Conservation (phyloP, 2,329 filamentous ascomycete genomes). For the Leptosphaerulina australis region DNA sequence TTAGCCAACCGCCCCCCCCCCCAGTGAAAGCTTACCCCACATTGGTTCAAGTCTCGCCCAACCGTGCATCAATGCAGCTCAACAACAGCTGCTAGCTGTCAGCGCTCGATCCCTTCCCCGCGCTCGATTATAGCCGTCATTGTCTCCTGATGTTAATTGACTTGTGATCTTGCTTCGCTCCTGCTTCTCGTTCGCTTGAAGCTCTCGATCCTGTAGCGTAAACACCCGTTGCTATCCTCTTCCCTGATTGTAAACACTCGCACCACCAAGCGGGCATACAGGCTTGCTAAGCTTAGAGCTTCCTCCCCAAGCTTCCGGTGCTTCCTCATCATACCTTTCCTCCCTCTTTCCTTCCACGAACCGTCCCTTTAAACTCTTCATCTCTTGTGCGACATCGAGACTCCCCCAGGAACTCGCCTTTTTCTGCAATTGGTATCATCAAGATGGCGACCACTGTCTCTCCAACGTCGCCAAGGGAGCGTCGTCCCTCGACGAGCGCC, state of each 20-base stretch:
- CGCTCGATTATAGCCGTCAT: conserved; percentile 16
- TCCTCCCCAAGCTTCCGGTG: conserved; percentile 7
- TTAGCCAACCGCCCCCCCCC: conserved; percentile 15
- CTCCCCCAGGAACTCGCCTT: conserved; percentile 32
- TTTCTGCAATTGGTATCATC: conserved; percentile 38
- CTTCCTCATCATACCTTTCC: conserved; percentile 12
- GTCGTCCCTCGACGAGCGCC: conserved; percentile 79
- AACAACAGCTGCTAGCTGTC: conserved; percentile 30
- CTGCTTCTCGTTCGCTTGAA: conserved; percentile 7
- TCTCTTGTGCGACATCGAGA: conserved; percentile 32
- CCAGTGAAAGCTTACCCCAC: conserved; percentile 40
- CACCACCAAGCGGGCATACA: conserved; percentile 5
- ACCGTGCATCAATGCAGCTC: conserved; percentile 36
- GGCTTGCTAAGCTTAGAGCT: conserved; percentile 7
- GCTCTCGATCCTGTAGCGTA: conserved; percentile 11
- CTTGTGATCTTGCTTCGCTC: conserved; percentile 8
- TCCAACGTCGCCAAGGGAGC: conserved; percentile 66
- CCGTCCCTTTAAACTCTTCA: conserved; percentile 36
- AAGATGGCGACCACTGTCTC: conserved; percentile 41
- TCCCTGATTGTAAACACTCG: conserved; percentile 14
- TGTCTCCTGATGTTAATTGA: conserved; percentile 17
- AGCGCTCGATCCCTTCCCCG: conserved; percentile 21
- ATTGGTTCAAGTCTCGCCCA: conserved; percentile 24
- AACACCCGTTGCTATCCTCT: conserved; percentile 14
- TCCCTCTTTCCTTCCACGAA: conserved; percentile 15